Percentiles rank a stretch among this genome's conserved stretches.
Conservation (phyloP, 371 early-diverging fungal species). For the Funneliformis caledonium region DNA sequence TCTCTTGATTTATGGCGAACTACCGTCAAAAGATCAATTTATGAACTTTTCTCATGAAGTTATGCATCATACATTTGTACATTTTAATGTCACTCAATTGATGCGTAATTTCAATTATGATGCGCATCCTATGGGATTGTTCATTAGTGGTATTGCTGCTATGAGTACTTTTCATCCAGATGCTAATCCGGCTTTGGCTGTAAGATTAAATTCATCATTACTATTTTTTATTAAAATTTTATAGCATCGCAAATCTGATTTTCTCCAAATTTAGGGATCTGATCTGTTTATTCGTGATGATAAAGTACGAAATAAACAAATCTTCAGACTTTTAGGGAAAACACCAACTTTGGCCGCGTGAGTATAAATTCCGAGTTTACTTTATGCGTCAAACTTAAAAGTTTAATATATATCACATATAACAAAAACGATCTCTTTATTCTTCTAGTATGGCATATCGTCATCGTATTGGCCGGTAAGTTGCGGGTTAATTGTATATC, state of each 20-base stretch:
- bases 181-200: slow-evolving; percentile 60
- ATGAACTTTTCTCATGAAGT: slow-evolving; percentile 48
- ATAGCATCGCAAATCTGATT: neutral
- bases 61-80: slow-evolving; percentile 64
- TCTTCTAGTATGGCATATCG: slow-evolving; percentile 42
- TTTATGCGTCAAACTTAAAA: neutral
- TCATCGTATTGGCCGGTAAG: slow-evolving; percentile 45
- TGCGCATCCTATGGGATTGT: slow-evolving; percentile 72
- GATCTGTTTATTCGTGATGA: slow-evolving; percentile 54
- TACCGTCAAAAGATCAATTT: slow-evolving; percentile 49
- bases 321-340: slow-evolving; percentile 65
- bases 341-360: slow-evolving; percentile 65
- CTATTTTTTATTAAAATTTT: neutral
- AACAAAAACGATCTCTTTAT: slow-evolving; percentile 40
- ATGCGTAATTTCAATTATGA: slow-evolving; percentile 65
- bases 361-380: slow-evolving; percentile 2
- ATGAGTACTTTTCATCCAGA: slow-evolving; percentile 70
- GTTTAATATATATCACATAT: neutral
- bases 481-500: neutral
- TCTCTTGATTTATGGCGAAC: slow-evolving; percentile 55
- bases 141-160: slow-evolving; percentile 56
- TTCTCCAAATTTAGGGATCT: slow-evolving; percentile 37
- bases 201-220: slow-evolving; percentile 31
- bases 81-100: slow-evolving; percentile 50
- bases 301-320: slow-evolving; percentile 55